Percentiles rank a stretch among this genome's conserved stretches.
These are phyloP conservation scores for Schwanniomyces vanrijiae DNA, from an alignment of 805 yeast species.

Conservation along the genomic window DNA sequence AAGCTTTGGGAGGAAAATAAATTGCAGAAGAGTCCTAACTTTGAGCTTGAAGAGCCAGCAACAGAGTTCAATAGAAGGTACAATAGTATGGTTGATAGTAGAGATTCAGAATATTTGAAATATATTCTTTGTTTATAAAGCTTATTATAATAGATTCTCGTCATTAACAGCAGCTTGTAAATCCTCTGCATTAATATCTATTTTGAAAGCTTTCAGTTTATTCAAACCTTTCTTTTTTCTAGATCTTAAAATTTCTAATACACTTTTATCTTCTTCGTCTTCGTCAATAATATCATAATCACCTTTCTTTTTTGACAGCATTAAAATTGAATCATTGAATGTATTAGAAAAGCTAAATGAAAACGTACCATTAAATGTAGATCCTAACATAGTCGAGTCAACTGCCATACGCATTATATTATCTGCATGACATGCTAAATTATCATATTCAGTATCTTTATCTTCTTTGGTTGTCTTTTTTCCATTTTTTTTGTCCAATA, in stretches of 20 bases:
- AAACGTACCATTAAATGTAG: conserved; percentile 37
- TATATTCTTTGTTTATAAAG: conserved; percentile 10
- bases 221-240: conserved; percentile 12
- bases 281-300: conserved; percentile 10
- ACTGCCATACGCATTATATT: conserved; percentile 48
- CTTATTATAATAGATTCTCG: neutral
- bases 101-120: conserved; percentile 25
- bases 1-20: conserved; percentile 13
- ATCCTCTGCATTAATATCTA: conserved; percentile 40
- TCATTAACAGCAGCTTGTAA: conserved; percentile 29
- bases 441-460: conserved; percentile 32
- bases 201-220: conserved; percentile 19
- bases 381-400: conserved; percentile 46
- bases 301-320: conserved; percentile 11
- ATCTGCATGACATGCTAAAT: conserved; percentile 47
- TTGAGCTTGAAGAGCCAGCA: conserved; percentile 2
- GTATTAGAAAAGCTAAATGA: conserved; percentile 33
- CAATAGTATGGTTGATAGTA: conserved; percentile 15
- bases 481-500: neutral
- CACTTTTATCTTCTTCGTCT: conserved; percentile 20
- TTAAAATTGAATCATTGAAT: conserved; percentile 27
- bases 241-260: conserved; percentile 15
- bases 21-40: conserved; percentile 6
- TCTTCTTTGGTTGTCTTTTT: conserved; percentile 1
- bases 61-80: conserved; percentile 17